phyloP scores from a whole-genome alignment of 331 rosid species.

The Acacia concinna region DNA sequence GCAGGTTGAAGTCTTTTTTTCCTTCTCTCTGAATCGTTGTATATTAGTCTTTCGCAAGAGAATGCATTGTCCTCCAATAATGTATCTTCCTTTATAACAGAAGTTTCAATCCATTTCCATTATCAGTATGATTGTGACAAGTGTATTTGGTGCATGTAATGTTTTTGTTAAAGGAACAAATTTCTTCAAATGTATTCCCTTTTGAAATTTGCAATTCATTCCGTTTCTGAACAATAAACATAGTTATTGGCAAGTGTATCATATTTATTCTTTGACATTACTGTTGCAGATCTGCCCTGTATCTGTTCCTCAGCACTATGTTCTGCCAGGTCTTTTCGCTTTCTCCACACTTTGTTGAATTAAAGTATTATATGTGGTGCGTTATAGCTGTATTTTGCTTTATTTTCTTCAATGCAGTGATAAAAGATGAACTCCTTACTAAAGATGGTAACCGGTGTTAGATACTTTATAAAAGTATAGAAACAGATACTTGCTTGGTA shows the following conservation, averaged over 20 bases:
- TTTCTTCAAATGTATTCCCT: not conserved
- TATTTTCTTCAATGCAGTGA: not conserved
- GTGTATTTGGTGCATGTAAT: not conserved
- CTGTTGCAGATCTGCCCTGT: conserved; percentile 53
- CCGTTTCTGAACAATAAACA: not conserved
- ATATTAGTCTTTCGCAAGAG: not conserved
- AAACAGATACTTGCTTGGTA: not conserved
- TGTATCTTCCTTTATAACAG: not conserved
- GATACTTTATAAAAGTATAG: not conserved
- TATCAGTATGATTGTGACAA: not conserved
- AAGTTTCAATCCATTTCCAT: not conserved
- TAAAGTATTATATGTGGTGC: conserved; percentile 1
- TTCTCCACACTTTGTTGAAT: not conserved
- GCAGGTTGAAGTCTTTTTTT: not conserved
- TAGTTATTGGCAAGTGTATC: not conserved
- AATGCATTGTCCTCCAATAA: not conserved
- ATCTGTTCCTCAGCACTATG: conserved; percentile 48
- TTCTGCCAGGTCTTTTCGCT: conserved; percentile 50
- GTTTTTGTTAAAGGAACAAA: not conserved
- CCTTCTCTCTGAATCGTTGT: not conserved
- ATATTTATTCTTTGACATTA: conserved; percentile 29
- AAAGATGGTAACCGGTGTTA: not conserved
- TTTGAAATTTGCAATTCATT: not conserved
- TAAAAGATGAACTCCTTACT: conserved; percentile 3
- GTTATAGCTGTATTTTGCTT: not conserved